These are phyloP conservation scores for Hippophae gyantsensis DNA, from an alignment of 306 rosid genomes.

Conservation along the genomic window DNA sequence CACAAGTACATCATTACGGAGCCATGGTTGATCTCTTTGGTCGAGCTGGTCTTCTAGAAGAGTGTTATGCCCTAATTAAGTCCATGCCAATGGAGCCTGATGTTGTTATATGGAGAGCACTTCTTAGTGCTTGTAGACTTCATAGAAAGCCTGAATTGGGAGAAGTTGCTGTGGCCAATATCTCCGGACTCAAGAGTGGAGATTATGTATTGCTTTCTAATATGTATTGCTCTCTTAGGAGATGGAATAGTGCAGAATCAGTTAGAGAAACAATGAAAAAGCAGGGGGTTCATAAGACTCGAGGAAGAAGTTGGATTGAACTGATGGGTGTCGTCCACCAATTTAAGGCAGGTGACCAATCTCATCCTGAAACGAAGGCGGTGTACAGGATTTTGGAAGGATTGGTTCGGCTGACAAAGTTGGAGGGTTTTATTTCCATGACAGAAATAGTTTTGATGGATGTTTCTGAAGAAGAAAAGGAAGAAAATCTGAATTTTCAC, in stretches of 20 bases:
- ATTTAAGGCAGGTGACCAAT: conserved; percentile 51
- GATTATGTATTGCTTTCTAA: conserved; percentile 64
- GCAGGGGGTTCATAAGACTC: conserved; percentile 43
- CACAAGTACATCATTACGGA: conserved; percentile 62
- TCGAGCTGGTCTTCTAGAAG: conserved; percentile 52
- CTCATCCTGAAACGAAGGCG: conserved; percentile 46
- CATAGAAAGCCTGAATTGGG: conserved; percentile 42
- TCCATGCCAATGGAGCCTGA: conserved; percentile 59
- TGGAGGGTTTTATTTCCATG: conserved; percentile 46
- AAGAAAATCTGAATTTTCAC: conserved; percentile 39
- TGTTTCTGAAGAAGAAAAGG: conserved; percentile 73
- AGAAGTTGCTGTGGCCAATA: conserved; percentile 53
- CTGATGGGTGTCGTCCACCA: conserved; percentile 36
- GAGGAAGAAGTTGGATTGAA: conserved; percentile 66
- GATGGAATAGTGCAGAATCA: conserved; percentile 57
- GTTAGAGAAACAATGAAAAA: conserved; percentile 46
- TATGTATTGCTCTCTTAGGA: conserved; percentile 54
- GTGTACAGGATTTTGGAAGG: conserved; percentile 47
- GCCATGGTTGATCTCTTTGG: conserved; percentile 68
- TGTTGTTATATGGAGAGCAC: conserved; percentile 60
- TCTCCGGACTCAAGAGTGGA: conserved; percentile 45
- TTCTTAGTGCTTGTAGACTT: conserved; percentile 57
- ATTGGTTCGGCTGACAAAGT: conserved; percentile 36
- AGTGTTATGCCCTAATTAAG: conserved; percentile 41
- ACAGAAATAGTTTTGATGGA: conserved; percentile 70